Base-by-base conservation (phyloP, 371 early-diverging fungal genomes). In the Mucor saturninus region DNA sequence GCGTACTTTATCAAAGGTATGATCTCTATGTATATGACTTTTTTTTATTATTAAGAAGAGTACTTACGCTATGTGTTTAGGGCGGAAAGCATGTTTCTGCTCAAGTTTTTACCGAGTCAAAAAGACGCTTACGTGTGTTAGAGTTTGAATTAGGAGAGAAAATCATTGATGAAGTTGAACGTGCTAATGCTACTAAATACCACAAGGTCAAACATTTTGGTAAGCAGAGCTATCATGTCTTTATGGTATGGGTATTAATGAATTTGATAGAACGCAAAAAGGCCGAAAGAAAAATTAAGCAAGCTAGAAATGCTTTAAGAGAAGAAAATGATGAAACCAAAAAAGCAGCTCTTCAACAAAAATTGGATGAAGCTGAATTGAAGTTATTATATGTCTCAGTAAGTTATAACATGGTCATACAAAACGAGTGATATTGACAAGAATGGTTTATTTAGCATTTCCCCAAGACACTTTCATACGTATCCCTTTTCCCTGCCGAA, bases 171-270 rank as follows among this genome's bases (percentile, higher is more conserved):
- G 74, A 75, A n/a, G 52, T 60, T 28, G 77, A 80, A 57, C 60
- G 58, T 40, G 50, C 42, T 2, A 64, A 72, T 51, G 54, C 66
- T 8, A 58, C 56, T 10, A 73, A 68, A 61, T 80, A 77, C 57
- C 80, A 74, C 31, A 63, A 50, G 45, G 62, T 72, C 13, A 73
- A 74, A 59, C 74, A 72, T 65, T 64, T 80, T 45, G 80, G 80
- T 80, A 80, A 56, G 35, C 35, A 4, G 21, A 21, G 21, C 35
- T 35, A 35, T 35, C 21, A 21, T 21, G 58, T 26, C n/a, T 43
- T 43, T 43, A 2, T 9, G 1, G 10, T 26, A 14, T 31, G 2
- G 13, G 28, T 0, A 50, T 28, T 14, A 15, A 14, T 37, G 9
- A 38, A 5, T 14, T 38, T 11, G 0, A 53, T 62, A 80, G 80